Base-by-base conservation (phyloP, 305 asterid genomes). In the Coffea humblotiana region DNA sequence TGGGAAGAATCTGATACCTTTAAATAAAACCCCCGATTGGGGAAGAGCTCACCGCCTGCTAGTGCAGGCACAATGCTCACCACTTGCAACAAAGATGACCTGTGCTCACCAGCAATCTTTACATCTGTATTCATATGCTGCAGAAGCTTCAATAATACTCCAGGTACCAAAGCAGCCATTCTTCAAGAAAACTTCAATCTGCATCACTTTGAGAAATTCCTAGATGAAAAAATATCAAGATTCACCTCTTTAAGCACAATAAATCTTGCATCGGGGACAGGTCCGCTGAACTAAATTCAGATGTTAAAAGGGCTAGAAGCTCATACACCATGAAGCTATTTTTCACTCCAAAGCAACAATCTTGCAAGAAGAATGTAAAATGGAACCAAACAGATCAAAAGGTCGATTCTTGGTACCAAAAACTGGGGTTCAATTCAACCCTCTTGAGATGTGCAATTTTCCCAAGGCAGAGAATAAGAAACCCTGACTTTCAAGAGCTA, bases 1-100 rank as follows among this genome's bases (percentile, higher is more conserved):
- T 96, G 99, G 72, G 99, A 96, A 68, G 99, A 96, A 78, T 96
- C 99, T 13, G 99, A 96, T 86, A 96, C 99, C 97, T 96, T 96
- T 25, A 96, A 90, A 77, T 96, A 96, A 85, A 96, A 96, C 69
- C 99, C 99, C 81, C 92, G 98, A 79, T 90, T 96, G 0, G 98
- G 90, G 79, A 96, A 96, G 11, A 96, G 92, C 87, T 96, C 99
- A 64, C 99, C 97, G 4, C 93, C 98, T 3, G 99, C 97, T 71
- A 96, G 84, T 23, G 99, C 98, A 9, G 99, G 99, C 29, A 96
- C 98, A 81, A 96, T 96, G 87, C 98, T 90, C 72, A 96, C 98
- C 35, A 96, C 99, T 78, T 96, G 99, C 82, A 96, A 70, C 11
- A 94, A 85, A 74, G 94, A 94, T 23, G 98, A 94, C 71, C 99